These are phyloP conservation scores for Barnettozyma californica DNA, from an alignment of 805 yeast species.

Conservation along the genomic window DNA sequence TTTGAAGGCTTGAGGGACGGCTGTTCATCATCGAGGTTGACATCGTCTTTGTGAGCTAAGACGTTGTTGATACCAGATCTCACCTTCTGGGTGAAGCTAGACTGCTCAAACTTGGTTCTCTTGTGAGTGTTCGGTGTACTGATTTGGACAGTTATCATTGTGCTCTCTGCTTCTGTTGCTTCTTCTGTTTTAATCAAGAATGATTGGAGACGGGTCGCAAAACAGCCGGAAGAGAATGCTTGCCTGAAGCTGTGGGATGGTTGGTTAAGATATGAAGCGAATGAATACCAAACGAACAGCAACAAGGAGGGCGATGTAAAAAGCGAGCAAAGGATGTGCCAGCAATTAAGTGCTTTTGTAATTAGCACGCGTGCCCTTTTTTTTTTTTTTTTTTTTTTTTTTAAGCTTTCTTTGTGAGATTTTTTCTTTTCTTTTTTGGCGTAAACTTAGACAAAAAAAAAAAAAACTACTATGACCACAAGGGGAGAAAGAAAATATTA, in stretches of 20 bases:
- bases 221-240: no score
- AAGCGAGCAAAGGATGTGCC: neutral
- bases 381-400: slow-evolving; percentile 1
- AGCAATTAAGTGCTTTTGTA: neutral
- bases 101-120: slow-evolving; percentile 3
- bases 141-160: slow-evolving; percentile 10
- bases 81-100: slow-evolving; percentile 3
- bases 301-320: neutral
- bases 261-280: neutral
- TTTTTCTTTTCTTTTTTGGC: neutral
- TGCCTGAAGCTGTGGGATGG: neutral
- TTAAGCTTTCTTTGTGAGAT: neutral
- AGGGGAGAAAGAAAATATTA: no score
- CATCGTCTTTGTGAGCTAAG: neutral
- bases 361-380: no score
- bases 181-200: neutral
- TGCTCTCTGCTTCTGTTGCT: neutral
- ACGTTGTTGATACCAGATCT: neutral
- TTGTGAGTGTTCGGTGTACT: slow-evolving; percentile 7
- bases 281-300: neutral
- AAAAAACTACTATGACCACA: no score
- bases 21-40: neutral
- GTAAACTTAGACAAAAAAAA: neutral
- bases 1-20: slow-evolving; percentile 23
- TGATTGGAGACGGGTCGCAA: neutral